Conservation (phyloP, 2,329 filamentous ascomycete species). For the Pseudocercospora musae region DNA sequence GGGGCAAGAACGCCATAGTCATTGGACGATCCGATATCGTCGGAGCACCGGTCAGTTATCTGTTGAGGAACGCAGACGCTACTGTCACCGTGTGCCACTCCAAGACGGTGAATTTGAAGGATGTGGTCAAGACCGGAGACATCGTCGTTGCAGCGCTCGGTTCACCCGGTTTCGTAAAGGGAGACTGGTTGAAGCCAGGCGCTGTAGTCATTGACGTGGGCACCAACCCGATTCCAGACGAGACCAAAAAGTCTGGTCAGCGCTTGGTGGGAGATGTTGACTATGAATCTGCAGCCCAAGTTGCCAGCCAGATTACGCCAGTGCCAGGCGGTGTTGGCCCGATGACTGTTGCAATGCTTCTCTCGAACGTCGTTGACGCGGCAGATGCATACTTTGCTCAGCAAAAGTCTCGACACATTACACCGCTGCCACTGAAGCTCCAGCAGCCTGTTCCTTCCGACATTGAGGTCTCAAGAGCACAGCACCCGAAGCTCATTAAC, state of each 20-base stretch:
- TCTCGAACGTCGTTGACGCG: slow-evolving; percentile 91
- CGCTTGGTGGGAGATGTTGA: slow-evolving; percentile 94
- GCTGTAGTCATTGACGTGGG: slow-evolving; percentile 97
- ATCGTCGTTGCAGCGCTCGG: slow-evolving; percentile 92
- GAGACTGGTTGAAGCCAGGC: slow-evolving; percentile 91
- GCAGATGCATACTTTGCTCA: slow-evolving; percentile 77
- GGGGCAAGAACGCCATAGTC: slow-evolving; percentile 91
- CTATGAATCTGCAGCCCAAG: slow-evolving; percentile 75
- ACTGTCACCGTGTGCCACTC: slow-evolving; percentile 97
- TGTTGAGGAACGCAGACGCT: slow-evolving; percentile 91
- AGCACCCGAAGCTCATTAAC: slow-evolving; percentile 89
- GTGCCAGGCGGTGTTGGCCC: slow-evolving; percentile 95
- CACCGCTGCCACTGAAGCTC: slow-evolving; percentile 79
- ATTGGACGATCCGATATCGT: slow-evolving; percentile 96
- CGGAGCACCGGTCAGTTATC: slow-evolving; percentile 91
- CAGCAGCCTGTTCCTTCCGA: slow-evolving; percentile 86
- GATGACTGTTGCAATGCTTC: slow-evolving; percentile 98
- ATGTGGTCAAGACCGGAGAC: slow-evolving; percentile 78
- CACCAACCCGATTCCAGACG: slow-evolving; percentile 90
- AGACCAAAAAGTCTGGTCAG: slow-evolving; percentile 85
- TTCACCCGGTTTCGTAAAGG: slow-evolving; percentile 80
- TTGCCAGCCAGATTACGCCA: slow-evolving; percentile 90
- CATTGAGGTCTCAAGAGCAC: slow-evolving; percentile 83
- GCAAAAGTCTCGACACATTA: slow-evolving; percentile 75
- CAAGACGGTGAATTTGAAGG: slow-evolving; percentile 69